Base-by-base conservation (phyloP, 2,329 filamentous ascomycete genomes). In the Paradendryphiella salina region DNA sequence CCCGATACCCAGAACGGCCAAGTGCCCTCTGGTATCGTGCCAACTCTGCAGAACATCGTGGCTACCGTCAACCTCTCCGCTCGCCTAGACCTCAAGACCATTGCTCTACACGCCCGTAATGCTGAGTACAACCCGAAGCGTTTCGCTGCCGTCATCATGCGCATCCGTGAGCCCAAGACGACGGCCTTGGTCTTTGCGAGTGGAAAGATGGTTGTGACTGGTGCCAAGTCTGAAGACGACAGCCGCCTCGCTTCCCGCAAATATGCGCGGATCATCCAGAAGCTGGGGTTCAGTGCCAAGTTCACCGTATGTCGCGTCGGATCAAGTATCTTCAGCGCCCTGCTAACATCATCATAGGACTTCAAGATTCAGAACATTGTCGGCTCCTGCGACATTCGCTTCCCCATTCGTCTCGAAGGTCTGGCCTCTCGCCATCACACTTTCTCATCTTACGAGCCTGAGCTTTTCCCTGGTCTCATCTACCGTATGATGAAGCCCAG, bases 401-500 rank as follows among this genome's bases (percentile, higher is more conserved):
- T 99, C 79, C 94, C 94, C 46, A 96, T 99, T 66, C 90, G 94
- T 63, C 82, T 99, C 52, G 94, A 97, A 75, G 94, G 94, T 77
- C 80, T 99, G 73, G 94, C 94, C 13, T 94, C 88, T 64, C 90
- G 92, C 77, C 94, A 99, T 83, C 93, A 97, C 82, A 96, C 96
- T 79, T 99, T 97, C 69, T 70, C 66, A 33, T 96, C 92, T 50
- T 99, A 99, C 76, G 94, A 99, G 77, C 94, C 94, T 63, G 94
- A 99, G 74, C 77, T 99, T 74, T 99, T 97, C 84, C 94, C 94
- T 70, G 94, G 94, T 85, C 86, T 99, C 44, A 99, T 99, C 78
- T 99, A 99, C 79, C 91, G 94, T 75, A 99, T 99, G 94, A 96
- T 97, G 82, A 97, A 97, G 82, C 94, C 94, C 15, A 97, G 97